Base-by-base conservation (phyloP, 352 stramenopile genomes). In the Aphanomyces cochlioides region DNA sequence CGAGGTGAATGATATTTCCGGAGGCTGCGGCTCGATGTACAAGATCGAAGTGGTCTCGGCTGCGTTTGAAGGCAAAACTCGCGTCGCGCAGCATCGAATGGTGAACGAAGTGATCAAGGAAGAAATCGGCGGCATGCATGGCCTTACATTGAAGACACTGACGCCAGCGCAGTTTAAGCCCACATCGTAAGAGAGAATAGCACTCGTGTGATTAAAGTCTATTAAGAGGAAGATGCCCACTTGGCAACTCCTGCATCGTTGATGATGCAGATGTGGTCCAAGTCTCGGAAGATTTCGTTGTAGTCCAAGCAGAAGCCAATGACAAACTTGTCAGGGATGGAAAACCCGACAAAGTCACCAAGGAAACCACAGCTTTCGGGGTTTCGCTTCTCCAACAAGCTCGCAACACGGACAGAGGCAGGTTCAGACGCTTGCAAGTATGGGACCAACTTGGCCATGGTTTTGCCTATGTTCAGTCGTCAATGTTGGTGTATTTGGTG, bases 241-340 rank as follows among this genome's bases (percentile, higher is more conserved):
- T 93, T 93, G 76, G 78, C 85, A 73, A 98, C 98, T 54, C 95
- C 95, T 3, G 76, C 73, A 34, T 98, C 77, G 73, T 87, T 97
- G 76, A 98, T 98, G 67, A 98, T 75, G 81, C 93, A 98, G 68
- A 98, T 97, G 82, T 98, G 93, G 72, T 96, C 83, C 66, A 98
- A 78, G 75, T 98, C 93, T 38, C 96, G 88, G 79, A 98, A 98
- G 57, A 96, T 87, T 78, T 98, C 93, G 79, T 98, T 97, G 85
- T 98, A 99, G 82, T 99, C 96, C 38, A 99, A 80, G 73, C 95
- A 98, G 83, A 97, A 98, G 47, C 96, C 96, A 65, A 96, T 82
- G 47, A 96, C 89, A 78, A 98, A 99, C 76, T 97, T 89, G 83
- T 98, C 85, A 1, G 96, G 96, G 75, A 99, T 97, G 54, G 82